A percentile compares a stretch with the other conserved stretches of the same genome.
Conservation (phyloP, 768 basidiomycete genomes). For the Trametes meyenii region DNA sequence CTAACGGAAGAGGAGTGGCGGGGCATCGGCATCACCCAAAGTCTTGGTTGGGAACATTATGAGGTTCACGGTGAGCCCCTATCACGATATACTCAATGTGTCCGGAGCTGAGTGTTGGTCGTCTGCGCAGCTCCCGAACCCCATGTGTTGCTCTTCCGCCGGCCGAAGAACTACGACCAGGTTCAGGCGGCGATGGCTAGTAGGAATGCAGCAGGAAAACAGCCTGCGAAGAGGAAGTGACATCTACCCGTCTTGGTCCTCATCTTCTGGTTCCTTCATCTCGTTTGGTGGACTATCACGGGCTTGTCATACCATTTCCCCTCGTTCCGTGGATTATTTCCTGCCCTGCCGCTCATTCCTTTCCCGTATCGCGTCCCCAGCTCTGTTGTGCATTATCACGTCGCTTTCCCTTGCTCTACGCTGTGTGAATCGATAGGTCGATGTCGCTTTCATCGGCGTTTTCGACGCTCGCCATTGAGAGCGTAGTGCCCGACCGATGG, state of each 20-base stretch:
- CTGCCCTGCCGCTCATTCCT: constrained; percentile 5
- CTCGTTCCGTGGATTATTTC: constrained; percentile 13
- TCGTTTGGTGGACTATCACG: constrained; percentile 14
- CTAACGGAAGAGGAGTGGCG: constrained; percentile 92
- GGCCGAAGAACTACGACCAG: constrained; percentile 63
- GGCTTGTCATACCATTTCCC: constrained; percentile 8
- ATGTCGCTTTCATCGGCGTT: neutral
- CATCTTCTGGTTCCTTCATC: neutral
- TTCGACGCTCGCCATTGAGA: neutral
- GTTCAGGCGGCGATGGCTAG: constrained; percentile 22
- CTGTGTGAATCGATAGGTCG: constrained; percentile 18
- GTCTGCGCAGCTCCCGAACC: constrained; percentile 75
- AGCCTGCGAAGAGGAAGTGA: constrained; percentile 46
- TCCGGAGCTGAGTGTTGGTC: neutral
- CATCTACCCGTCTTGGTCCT: neutral
- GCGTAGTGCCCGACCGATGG: no score
- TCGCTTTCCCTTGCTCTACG: constrained; percentile 25
- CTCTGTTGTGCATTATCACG: constrained; percentile 25
- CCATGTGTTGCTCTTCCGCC: constrained; percentile 91
- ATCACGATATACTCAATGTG: neutral
- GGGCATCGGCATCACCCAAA: constrained; percentile 94
- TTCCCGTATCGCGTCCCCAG: constrained; percentile 13
- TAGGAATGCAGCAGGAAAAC: constrained; percentile 37
- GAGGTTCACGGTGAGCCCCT: constrained; percentile 84
- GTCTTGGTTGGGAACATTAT: constrained; percentile 96